Evolutionary conservation across 108 stramenopile genomes (phyloP).

Genomic region (Mayamaea pseudoterrestris): DNA sequence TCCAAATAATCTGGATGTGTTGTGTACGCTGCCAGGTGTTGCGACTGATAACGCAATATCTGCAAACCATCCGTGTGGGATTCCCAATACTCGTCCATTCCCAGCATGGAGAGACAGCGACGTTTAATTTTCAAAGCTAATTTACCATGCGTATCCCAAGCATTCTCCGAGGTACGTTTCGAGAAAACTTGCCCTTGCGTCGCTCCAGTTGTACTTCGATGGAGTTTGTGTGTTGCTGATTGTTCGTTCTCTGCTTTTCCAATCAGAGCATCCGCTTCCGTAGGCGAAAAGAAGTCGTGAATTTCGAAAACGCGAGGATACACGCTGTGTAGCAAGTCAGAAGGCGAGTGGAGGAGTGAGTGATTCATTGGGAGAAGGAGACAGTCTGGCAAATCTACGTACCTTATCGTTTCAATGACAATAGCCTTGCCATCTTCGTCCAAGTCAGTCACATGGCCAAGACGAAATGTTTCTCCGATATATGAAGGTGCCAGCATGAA

Average conservation of each 20-base stretch:
- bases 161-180: slow-evolving; percentile 64
- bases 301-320: slow-evolving; percentile 77
- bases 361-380: too few species aligned
- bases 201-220: slow-evolving; percentile 62
- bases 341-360: not conserved
- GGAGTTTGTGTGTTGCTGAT: slow-evolving; percentile 44
- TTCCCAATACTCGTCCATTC: slow-evolving; percentile 79
- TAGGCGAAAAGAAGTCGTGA: slow-evolving; percentile 60
- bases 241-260: slow-evolving; percentile 45
- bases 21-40: slow-evolving; percentile 85
- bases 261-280: slow-evolving; percentile 46
- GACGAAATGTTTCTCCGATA: slow-evolving; percentile 58
- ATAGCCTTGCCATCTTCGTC: slow-evolving; percentile 32
- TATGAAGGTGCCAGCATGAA: slow-evolving; percentile 67
- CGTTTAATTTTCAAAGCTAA: slow-evolving; percentile 52
- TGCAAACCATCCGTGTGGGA: slow-evolving; percentile 86
- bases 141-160: slow-evolving; percentile 78
- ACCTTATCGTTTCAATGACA: slow-evolving; percentile 56
- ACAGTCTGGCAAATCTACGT: not conserved
- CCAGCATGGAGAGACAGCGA: slow-evolving; percentile 54
- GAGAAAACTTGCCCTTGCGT: slow-evolving; percentile 22
- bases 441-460: slow-evolving; percentile 50
- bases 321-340: too few species aligned
- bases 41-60: slow-evolving; percentile 86
- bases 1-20: slow-evolving; percentile 87